These are phyloP conservation scores for Delonix regia DNA, from an alignment of 306 rosid genomes.

Conservation along the genomic window DNA sequence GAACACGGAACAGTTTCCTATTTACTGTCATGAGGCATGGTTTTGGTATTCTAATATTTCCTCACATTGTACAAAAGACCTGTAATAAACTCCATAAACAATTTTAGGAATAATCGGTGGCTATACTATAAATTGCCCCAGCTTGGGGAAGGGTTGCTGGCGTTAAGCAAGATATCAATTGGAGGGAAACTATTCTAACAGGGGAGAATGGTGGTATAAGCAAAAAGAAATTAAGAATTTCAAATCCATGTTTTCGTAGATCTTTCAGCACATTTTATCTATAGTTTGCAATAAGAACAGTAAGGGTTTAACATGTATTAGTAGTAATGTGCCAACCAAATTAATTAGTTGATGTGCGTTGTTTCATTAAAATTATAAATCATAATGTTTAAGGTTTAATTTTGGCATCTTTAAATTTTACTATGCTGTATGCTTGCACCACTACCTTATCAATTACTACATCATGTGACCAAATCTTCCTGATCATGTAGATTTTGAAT, in stretches of 20 bases:
- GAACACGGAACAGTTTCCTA: not conserved
- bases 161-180: not conserved
- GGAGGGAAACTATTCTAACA: too few species aligned
- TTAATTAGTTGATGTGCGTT: not conserved
- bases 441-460: constrained; percentile 5
- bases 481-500: constrained; percentile 3
- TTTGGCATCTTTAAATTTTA: constrained; percentile 1
- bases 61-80: not conserved
- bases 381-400: constrained; percentile 18
- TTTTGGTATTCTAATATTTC: not conserved
- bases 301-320: not conserved
- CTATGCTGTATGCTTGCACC: not conserved
- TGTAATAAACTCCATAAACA: not conserved
- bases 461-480: not conserved
- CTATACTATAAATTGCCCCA: not conserved
- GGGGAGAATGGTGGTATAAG: too few species aligned
- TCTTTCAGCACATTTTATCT: not conserved
- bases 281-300: not conserved
- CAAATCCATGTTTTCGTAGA: not conserved
- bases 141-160: not conserved
- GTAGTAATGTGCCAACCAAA: not conserved
- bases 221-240: not conserved
- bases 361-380: too few species aligned
- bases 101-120: too few species aligned
- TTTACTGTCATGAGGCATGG: not conserved